phyloP scores from a whole-genome alignment of 2,329 filamentous ascomycete species.

The Clarireedia monteithiana region DNA sequence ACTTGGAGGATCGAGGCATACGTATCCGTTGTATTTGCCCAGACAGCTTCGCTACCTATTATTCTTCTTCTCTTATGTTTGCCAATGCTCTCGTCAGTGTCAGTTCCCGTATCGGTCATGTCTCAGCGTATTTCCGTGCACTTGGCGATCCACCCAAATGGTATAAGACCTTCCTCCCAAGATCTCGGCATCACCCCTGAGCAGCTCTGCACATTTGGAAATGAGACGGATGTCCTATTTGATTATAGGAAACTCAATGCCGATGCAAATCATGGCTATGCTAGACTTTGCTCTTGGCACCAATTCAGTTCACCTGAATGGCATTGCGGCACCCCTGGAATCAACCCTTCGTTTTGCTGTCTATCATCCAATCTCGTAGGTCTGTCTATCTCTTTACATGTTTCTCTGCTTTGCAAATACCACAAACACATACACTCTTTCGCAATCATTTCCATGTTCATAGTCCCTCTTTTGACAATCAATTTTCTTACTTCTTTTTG shows the following conservation, averaged over 20 bases:
- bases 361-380: background rate
- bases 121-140: slow-evolving; percentile 7
- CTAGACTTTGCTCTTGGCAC: background rate
- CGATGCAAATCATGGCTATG: background rate
- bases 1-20: too few species aligned
- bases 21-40: too few species aligned
- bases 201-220: background rate
- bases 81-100: background rate
- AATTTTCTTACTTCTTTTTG: background rate
- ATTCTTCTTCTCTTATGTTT: too few species aligned
- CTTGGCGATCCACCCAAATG: slow-evolving; percentile 8
- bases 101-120: background rate
- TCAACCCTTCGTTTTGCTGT: background rate
- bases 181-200: slow-evolving; percentile 8
- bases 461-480: slow-evolving; percentile 6
- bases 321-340: background rate
- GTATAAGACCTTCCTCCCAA: slow-evolving; percentile 6
- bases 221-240: background rate
- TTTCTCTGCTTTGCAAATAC: background rate
- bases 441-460: background rate
- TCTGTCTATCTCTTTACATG: background rate
- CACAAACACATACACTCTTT: background rate
- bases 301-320: background rate
- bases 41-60: too few species aligned
- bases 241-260: background rate